Evolutionary conservation across 1,284 basidiomycete genomes (phyloP).

Genomic region (Boletus mariae): DNA sequence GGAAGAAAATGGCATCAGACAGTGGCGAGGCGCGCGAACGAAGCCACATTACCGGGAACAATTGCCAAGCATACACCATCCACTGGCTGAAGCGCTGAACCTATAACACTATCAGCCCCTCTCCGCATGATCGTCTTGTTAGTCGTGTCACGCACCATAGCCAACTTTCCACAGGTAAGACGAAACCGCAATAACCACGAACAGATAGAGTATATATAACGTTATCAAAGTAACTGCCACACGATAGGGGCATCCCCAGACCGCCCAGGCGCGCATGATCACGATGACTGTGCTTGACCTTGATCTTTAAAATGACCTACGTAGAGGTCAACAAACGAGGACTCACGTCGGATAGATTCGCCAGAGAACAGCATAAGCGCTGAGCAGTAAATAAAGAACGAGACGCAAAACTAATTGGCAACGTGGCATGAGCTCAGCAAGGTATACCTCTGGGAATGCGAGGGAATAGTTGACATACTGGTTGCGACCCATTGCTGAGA

Average conservation of each 20-base stretch:
- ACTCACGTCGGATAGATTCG: slow-evolving; percentile 15
- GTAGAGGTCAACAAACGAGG: neutral
- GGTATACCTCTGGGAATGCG: too few relatives aligned
- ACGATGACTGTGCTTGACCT: slow-evolving; percentile 12
- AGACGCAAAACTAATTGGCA: slow-evolving; percentile 9
- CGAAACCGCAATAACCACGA: slow-evolving; percentile 1
- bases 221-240: neutral
- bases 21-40: neutral
- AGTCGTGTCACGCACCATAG: neutral
- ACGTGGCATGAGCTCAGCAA: neutral
- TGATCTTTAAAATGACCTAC: neutral
- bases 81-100: neutral
- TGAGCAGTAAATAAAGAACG: slow-evolving; percentile 6
- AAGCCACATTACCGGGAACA: slow-evolving; percentile 4
- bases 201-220: slow-evolving; percentile 6
- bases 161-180: slow-evolving; percentile 3
- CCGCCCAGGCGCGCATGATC: slow-evolving; percentile 14
- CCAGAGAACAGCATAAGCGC: slow-evolving; percentile 5
- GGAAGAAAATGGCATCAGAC: neutral
- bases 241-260: slow-evolving; percentile 11
- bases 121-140: neutral
- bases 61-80: slow-evolving; percentile 1
- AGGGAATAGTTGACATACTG: slow-evolving; percentile 1
- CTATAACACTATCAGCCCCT: neutral
- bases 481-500: slow-evolving; percentile 2